Percentiles rank a stretch among this genome's conserved stretches.
Evolutionary conservation across 2,329 filamentous ascomycete species (phyloP).

Genomic region (Proliferodiscus dingleyae): DNA sequence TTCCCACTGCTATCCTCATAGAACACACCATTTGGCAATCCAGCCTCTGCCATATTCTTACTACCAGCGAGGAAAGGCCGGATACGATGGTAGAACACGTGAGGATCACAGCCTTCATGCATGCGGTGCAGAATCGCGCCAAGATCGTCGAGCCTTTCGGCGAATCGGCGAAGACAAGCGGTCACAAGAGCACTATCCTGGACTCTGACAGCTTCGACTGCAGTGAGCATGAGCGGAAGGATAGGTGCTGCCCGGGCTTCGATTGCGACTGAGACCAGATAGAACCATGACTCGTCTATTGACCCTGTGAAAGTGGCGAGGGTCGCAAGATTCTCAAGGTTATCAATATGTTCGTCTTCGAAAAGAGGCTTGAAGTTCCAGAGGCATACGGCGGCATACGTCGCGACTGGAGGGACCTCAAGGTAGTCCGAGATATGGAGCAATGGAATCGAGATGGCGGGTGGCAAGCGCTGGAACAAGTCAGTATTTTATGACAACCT

Average conservation of each 20-base stretch:
- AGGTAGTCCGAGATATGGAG: constrained; percentile 70
- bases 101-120: constrained; percentile 93
- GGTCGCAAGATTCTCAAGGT: constrained; percentile 81
- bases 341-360: constrained; percentile 72
- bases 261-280: constrained; percentile 90
- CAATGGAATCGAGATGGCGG: constrained; percentile 77
- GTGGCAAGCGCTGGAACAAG: constrained; percentile 54
- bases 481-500: constrained; percentile 14
- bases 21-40: constrained; percentile 78
- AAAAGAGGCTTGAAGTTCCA: constrained; percentile 98
- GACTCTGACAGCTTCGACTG: constrained; percentile 72
- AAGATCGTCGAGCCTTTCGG: constrained; percentile 83
- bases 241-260: constrained; percentile 86
- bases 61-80: constrained; percentile 93
- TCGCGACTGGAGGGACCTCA: constrained; percentile 87
- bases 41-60: constrained; percentile 96
- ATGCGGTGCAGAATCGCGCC: constrained; percentile 75
- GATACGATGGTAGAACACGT: constrained; percentile 92
- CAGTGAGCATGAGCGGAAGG: constrained; percentile 81
- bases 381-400: constrained; percentile 83
- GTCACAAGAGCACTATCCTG: constrained; percentile 69
- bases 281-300: constrained; percentile 98
- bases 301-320: constrained; percentile 90
- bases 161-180: constrained; percentile 72
- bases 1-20: constrained; percentile 75